Percentiles rank a stretch among this genome's conserved stretches.
phyloP scores from a whole-genome alignment of 306 rosid species.

The Fragaria ananassa region DNA sequence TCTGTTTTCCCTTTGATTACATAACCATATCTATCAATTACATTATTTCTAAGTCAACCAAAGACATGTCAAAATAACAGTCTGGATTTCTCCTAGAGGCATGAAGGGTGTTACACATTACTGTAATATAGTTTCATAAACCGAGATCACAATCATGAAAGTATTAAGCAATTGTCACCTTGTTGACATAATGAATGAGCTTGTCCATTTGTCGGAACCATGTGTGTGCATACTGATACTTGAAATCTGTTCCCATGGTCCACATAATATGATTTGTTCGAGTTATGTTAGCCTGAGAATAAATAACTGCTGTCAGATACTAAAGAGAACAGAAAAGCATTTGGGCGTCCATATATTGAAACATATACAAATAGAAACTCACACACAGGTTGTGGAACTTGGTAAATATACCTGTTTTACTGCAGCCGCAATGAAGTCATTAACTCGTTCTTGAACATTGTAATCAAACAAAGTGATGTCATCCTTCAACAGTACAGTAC shows the following conservation, averaged over 20 bases:
- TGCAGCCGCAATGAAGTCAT: conserved; percentile 56
- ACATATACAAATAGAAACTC: background rate
- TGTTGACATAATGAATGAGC: conserved; percentile 87
- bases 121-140: conserved; percentile 5
- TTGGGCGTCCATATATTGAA: background rate
- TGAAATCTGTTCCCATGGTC: conserved; percentile 99
- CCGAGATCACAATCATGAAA: conserved; percentile 2
- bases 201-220: conserved; percentile 95
- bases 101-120: background rate
- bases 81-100: background rate
- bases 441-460: conserved; percentile 53
- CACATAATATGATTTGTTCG: conserved; percentile 96
- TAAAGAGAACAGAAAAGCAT: conserved; percentile 4
- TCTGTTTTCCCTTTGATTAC: background rate
- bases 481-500: conserved; percentile 33
- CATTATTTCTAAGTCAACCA: background rate
- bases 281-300: conserved; percentile 83
- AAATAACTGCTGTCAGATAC: conserved; percentile 27
- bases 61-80: background rate
- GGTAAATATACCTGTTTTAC: conserved; percentile 41
- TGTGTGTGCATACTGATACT: conserved; percentile 81
- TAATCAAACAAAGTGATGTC: conserved; percentile 45
- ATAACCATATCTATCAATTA: background rate
- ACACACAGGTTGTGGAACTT: conserved; percentile 1
- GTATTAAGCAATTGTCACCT: conserved; percentile 36